Evolutionary conservation across 1,139 yeast species (phyloP).

Genomic region (Debaryomyces robertsiae): DNA sequence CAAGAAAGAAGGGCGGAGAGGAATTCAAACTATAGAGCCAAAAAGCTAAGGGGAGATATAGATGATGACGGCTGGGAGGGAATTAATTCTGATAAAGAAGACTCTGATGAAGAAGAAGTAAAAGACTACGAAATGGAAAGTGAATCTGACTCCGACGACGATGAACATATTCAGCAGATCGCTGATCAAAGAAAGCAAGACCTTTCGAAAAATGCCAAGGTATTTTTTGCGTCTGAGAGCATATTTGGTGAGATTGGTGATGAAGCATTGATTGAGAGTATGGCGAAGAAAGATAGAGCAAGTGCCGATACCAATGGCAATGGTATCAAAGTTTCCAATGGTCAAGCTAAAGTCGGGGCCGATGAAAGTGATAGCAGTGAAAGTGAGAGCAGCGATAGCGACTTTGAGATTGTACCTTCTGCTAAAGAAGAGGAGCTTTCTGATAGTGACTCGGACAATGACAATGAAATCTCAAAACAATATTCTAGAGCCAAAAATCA

Average conservation of each 20-base stretch:
- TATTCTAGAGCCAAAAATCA: conserved; percentile 46
- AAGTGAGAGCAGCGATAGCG: conserved; percentile 33
- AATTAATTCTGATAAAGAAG: conserved; percentile 51
- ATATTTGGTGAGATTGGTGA: conserved; percentile 68
- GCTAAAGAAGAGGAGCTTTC: conserved; percentile 39
- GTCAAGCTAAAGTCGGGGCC: conserved; percentile 15
- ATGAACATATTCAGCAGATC: conserved; percentile 67
- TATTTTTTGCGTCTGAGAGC: conserved; percentile 74
- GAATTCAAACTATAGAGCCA: conserved; percentile 80
- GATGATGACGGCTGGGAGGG: conserved; percentile 91
- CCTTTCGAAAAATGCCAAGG: conserved; percentile 70
- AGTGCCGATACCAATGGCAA: conserved; percentile 5
- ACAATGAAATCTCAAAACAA: conserved; percentile 36
- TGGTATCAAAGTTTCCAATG: conserved; percentile 5
- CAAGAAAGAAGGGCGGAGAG: conserved; percentile 75
- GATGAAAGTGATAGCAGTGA: conserved; percentile 14
- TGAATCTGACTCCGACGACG: conserved; percentile 64
- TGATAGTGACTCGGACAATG: conserved; percentile 51
- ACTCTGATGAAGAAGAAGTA: conserved; percentile 41
- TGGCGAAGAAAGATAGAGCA: conserved; percentile 19
- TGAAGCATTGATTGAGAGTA: conserved; percentile 38
- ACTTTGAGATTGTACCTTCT: conserved; percentile 58
- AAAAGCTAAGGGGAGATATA: conserved; percentile 76
- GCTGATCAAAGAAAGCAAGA: conserved; percentile 56
- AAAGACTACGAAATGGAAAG: conserved; percentile 50